Evolutionary conservation across 2,329 filamentous ascomycete species (phyloP).

Genomic region (Trichoderma sp.): DNA sequence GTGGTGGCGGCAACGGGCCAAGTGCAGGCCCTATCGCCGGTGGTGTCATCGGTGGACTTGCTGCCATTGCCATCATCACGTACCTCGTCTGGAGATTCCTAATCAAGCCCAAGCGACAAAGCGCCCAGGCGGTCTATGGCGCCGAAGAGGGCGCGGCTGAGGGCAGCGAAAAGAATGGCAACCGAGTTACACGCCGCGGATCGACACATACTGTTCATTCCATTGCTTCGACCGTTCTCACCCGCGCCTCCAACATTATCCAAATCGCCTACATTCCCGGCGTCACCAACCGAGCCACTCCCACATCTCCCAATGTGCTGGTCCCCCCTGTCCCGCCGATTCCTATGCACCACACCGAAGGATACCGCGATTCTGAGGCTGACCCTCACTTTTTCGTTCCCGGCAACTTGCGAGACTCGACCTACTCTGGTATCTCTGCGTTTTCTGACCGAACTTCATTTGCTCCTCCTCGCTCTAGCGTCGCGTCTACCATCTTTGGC

Average conservation of each 20-base stretch:
- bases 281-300: conserved; percentile 86
- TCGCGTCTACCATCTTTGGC: conserved; percentile 92
- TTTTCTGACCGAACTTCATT: conserved; percentile 64
- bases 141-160: conserved; percentile 52
- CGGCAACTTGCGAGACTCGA: conserved; percentile 85
- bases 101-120: conserved; percentile 74
- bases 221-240: conserved; percentile 92
- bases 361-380: conserved; percentile 51
- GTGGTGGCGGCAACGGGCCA: conserved; percentile 47
- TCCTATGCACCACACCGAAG: conserved; percentile 63
- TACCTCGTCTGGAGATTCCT: conserved; percentile 88
- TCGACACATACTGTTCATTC: conserved; percentile 87
- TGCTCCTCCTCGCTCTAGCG: conserved; percentile 66
- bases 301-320: conserved; percentile 76
- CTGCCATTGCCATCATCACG: conserved; percentile 70
- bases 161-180: conserved; percentile 50
- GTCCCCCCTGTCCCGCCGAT: conserved; percentile 95
- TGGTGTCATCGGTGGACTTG: conserved; percentile 82
- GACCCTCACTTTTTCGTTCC: conserved; percentile 92
- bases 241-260: conserved; percentile 96
- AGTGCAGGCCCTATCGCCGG: conserved; percentile 87
- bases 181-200: conserved; percentile 56
- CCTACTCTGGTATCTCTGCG: conserved; percentile 76
- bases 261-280: conserved; percentile 99
- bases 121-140: conserved; percentile 56